These are phyloP conservation scores for Trifolium fragiferum DNA, from an alignment of 306 rosid genomes.

Conservation along the genomic window DNA sequence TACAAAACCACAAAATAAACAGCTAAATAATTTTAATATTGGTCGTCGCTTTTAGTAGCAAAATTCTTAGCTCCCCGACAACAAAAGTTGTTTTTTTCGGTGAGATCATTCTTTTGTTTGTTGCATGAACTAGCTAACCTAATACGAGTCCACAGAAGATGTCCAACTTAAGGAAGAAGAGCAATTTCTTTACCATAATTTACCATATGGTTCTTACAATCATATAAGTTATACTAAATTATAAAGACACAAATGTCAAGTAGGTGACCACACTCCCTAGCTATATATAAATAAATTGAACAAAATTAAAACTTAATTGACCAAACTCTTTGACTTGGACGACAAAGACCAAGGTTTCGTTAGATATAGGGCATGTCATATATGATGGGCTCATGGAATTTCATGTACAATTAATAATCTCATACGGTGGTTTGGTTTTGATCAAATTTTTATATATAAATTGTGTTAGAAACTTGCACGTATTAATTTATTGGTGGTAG, in stretches of 20 bases:
- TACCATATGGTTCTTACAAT: background rate
- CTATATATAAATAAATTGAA: background rate
- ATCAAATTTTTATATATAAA: background rate
- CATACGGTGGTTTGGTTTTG: background rate
- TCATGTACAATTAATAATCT: background rate
- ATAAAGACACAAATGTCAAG: conserved; percentile 19
- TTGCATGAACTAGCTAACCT: conserved; percentile 9
- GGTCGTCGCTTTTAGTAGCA: background rate
- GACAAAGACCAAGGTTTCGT: background rate
- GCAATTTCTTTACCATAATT: background rate
- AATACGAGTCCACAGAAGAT: conserved; percentile 37
- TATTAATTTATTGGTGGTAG: background rate
- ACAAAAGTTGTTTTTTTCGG: too few relatives aligned
- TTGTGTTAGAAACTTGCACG: background rate
- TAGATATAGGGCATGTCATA: background rate
- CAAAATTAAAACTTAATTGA: background rate
- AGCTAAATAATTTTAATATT: background rate
- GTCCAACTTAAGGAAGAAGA: conserved; percentile 25
- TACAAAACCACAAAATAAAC: too few relatives aligned
- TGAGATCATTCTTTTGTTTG: background rate
- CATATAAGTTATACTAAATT: background rate
- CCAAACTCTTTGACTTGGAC: background rate
- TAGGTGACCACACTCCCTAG: conserved; percentile 25
- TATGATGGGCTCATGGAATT: background rate
- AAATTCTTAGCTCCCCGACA: background rate